Evolutionary conservation across 2,329 filamentous ascomycete genomes (phyloP), one percentile per base, ranked within the genome.

Genomic region (Cordyceps cicadae): DNA sequence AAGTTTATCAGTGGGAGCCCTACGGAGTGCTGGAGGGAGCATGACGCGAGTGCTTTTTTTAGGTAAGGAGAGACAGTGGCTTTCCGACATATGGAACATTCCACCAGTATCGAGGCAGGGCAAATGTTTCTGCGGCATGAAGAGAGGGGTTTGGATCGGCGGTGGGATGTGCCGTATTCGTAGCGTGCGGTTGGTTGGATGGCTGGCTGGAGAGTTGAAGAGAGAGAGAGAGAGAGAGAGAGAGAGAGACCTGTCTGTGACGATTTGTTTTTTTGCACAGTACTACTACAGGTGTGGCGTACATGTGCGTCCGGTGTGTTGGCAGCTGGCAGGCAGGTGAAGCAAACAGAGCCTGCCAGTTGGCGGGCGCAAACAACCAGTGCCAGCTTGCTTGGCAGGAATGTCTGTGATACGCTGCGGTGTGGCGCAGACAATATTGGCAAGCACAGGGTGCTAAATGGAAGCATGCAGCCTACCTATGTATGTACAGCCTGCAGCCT

Each of bases 21-120:
- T n/a, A n/a, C n/a, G 53, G 39, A 24, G 46, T 55, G 46, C 53
- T 55, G 53, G 41, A 55, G 19, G 48, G n/a, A 49, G 54, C 9
- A 49, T 19, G 46, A 49, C 14, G 46, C 55, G 46, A 58, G 54
- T 24, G 46, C 54, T 48, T 56, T 39, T 56, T 56, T 56, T 56
- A 56, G 43, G 54, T 17, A 19, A 41, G 19, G 55, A 46, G 46
- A 46, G 39, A 45, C 39, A 46, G 41, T 58, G 55, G 46, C 46
- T 58, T 58, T 58, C 46, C 45, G 55, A 58, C 55, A 58, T 41
- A 14, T 55, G 54, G 41, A 55, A 39, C 54, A 55, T 58, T 51
- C 46, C 55, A 50, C 19, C 7, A 26, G 12, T 32, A 14, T 17
- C 14, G 49, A 50, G 29, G 9, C 26, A n/a, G 17, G 14, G 15